phyloP scores from a whole-genome alignment of 2,329 filamentous ascomycete genomes.

The Xylaria sp. region DNA sequence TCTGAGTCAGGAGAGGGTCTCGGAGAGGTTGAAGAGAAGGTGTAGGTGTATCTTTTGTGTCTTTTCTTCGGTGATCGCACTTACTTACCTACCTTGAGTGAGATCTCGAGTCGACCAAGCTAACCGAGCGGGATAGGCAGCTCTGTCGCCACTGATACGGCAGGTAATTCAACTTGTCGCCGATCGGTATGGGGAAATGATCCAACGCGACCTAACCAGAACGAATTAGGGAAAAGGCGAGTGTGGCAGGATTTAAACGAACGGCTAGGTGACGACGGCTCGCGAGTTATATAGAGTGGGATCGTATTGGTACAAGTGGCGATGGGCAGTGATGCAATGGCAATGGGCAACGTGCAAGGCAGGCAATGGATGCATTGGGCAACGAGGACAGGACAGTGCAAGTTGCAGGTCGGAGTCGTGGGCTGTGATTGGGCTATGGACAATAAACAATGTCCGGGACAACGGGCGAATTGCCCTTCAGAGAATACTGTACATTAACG shows the following conservation, averaged over 20 bases:
- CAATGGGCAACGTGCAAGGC: no score
- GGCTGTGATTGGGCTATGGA: no score
- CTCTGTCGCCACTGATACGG: neutral
- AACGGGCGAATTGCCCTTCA: no score
- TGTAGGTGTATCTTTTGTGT: no score
- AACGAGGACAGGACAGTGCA: no score
- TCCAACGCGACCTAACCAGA: neutral
- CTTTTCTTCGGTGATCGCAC: neutral
- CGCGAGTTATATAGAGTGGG: neutral
- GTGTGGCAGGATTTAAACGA: neutral
- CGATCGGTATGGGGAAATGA: neutral
- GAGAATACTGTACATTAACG: no score
- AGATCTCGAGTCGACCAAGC: neutral
- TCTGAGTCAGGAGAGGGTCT: conserved; percentile 9
- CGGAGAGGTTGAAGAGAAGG: neutral
- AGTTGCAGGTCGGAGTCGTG: no score
- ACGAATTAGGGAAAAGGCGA: neutral
- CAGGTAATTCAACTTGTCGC: no score
- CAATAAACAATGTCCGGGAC: no score
- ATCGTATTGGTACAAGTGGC: no score
- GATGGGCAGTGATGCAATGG: no score
- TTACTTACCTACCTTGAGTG: neutral
- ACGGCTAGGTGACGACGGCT: neutral
- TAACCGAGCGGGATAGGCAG: neutral
- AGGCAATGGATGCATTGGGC: no score